These are phyloP conservation scores for Hydrangea macrophylla DNA, from an alignment of 148 eudicot genomes.

Conservation along the genomic window DNA sequence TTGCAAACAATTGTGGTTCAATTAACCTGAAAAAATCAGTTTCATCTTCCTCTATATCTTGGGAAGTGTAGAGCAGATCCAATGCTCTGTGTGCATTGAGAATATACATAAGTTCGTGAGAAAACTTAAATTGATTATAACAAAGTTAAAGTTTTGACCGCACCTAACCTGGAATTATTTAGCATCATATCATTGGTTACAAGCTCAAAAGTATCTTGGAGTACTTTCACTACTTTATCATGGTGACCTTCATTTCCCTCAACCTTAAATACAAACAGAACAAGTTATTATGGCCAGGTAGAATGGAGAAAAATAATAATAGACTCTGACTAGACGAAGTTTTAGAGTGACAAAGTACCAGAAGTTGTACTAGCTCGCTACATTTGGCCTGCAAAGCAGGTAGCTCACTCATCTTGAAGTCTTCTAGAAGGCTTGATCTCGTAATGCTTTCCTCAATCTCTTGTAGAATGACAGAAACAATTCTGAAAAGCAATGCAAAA, in stretches of 20 bases:
- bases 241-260: conserved; percentile 60
- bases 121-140: conserved; percentile 6
- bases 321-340: conserved; percentile 9
- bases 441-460: conserved; percentile 81
- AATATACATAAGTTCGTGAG: conserved; percentile 2
- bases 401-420: conserved; percentile 60
- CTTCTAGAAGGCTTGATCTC: conserved; percentile 59
- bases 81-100: conserved; percentile 50
- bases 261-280: conserved; percentile 36
- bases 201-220: conserved; percentile 91
- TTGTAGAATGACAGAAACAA: conserved; percentile 55
- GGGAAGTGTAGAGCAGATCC: conserved; percentile 50
- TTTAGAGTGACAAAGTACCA: conserved; percentile 45
- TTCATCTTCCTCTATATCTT: conserved; percentile 32
- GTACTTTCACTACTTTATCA: conserved; percentile 66
- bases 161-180: conserved; percentile 75
- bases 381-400: conserved; percentile 70
- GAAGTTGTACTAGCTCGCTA: conserved; percentile 56
- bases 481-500: conserved; percentile 31
- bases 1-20: conserved; percentile 76
- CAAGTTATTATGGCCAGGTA: conserved; percentile 9
- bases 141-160: conserved; percentile 1
- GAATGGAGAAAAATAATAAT: background rate
- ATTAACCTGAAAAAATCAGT: conserved; percentile 35
- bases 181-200: conserved; percentile 76